A percentile compares a stretch with the other conserved stretches of the same genome.
Conservation (phyloP, 2,329 filamentous ascomycete genomes). For the Chaetomium sp. region DNA sequence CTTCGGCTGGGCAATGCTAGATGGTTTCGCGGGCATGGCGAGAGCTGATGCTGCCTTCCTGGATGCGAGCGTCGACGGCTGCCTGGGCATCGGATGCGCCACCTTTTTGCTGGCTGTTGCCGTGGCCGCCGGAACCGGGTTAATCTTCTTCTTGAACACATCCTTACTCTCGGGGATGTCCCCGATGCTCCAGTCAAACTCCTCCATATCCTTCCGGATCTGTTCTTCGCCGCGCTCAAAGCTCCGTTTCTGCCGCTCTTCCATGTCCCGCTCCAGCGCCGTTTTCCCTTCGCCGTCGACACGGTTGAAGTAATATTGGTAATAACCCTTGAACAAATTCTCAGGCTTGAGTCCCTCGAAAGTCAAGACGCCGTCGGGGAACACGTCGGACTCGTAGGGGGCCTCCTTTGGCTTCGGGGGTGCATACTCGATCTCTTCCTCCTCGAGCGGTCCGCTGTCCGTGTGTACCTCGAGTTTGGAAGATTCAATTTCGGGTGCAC, state of each 20-base stretch:
- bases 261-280: slow-evolving; percentile 61
- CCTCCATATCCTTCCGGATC: slow-evolving; percentile 67
- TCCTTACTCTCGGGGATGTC: slow-evolving; percentile 55
- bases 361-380: slow-evolving; percentile 59
- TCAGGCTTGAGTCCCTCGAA: slow-evolving; percentile 60
- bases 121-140: slow-evolving; percentile 28
- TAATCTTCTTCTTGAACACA: slow-evolving; percentile 40
- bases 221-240: slow-evolving; percentile 64
- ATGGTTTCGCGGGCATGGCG: slow-evolving; percentile 43
- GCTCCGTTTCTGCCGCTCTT: slow-evolving; percentile 54
- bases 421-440: slow-evolving; percentile 86
- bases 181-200: slow-evolving; percentile 61
- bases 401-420: slow-evolving; percentile 71
- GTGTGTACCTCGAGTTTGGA: slow-evolving; percentile 66
- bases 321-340: slow-evolving; percentile 64
- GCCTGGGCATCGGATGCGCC: slow-evolving; percentile 24
- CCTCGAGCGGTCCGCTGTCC: slow-evolving; percentile 53
- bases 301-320: slow-evolving; percentile 61
- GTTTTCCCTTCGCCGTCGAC: slow-evolving; percentile 69
- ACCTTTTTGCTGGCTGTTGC: slow-evolving; percentile 31
- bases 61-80: slow-evolving; percentile 56
- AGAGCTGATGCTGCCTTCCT: slow-evolving; percentile 58
- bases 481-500: slow-evolving; percentile 53
- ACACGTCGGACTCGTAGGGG: slow-evolving; percentile 70
- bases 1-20: slow-evolving; percentile 34